Percentiles rank a stretch among this genome's conserved stretches.
Conservation (phyloP, 2,329 filamentous ascomycete species). For the Pseudodiploospora longispora region DNA sequence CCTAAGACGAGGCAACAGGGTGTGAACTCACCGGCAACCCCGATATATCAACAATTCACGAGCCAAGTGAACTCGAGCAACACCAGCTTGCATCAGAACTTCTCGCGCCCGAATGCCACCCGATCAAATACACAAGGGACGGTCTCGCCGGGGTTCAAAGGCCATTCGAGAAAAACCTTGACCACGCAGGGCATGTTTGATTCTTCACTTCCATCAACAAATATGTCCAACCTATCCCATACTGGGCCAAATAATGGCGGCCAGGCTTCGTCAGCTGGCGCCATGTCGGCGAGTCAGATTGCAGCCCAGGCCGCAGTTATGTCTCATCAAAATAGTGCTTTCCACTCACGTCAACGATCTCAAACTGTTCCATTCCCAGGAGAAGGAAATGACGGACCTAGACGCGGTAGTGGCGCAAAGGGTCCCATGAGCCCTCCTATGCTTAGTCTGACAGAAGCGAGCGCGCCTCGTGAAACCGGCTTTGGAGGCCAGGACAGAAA, state of each 20-base stretch:
- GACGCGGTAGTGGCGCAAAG: conserved; percentile 36
- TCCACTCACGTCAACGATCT: conserved; percentile 58
- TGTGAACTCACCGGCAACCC: conserved; percentile 31
- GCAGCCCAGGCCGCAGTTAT: conserved; percentile 72
- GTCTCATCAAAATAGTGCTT: conserved; percentile 43
- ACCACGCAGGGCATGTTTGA: conserved; percentile 72
- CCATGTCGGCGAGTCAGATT: conserved; percentile 62
- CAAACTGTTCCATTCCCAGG: conserved; percentile 60
- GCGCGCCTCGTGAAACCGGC: conserved; percentile 48
- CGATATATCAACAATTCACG: conserved; percentile 41
- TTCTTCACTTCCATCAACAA: conserved; percentile 58
- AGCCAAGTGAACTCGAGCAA: conserved; percentile 40
- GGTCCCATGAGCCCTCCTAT: conserved; percentile 53
- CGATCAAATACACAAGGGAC: conserved; percentile 21
- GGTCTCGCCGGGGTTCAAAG: conserved; percentile 25
- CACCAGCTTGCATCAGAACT: conserved; percentile 43
- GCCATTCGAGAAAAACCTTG: conserved; percentile 57
- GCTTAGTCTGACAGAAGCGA: conserved; percentile 57
- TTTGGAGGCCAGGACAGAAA: conserved; percentile 50
- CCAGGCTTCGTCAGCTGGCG: conserved; percentile 31
- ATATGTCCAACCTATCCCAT: conserved; percentile 45
- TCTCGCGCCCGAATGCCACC: conserved; percentile 44
- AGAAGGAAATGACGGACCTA: conserved; percentile 34
- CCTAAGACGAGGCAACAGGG: conserved; percentile 36
- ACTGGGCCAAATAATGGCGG: conserved; percentile 35